phyloP scores from a whole-genome alignment of 106 monocot genomes.

The Acorus calamus region DNA sequence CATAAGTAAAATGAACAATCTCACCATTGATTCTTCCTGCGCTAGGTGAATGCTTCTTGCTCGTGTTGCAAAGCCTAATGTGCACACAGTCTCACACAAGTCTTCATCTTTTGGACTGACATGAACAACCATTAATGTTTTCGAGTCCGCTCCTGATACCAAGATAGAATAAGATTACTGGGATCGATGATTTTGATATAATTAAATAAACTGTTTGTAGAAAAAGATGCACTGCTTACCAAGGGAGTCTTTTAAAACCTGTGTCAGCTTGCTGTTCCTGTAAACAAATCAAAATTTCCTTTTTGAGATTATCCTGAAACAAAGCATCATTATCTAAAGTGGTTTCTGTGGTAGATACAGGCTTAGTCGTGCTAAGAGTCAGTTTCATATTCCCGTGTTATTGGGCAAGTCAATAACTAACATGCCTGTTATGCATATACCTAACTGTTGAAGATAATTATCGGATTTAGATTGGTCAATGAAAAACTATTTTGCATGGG shows the following conservation, averaged over 20 bases:
- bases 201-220: constrained; percentile 3
- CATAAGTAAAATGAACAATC: not conserved
- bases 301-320: too few relatives aligned
- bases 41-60: constrained; percentile 48
- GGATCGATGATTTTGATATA: not conserved
- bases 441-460: too few relatives aligned
- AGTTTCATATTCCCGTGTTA: too few relatives aligned
- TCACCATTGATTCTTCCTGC: constrained; percentile 41
- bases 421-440: too few relatives aligned
- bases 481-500: too few relatives aligned
- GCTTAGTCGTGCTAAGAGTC: too few relatives aligned
- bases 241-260: constrained; percentile 63
- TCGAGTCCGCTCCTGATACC: constrained; percentile 57
- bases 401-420: too few relatives aligned
- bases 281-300: too few relatives aligned
- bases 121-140: constrained; percentile 73
- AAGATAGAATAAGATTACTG: not conserved
- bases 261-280: constrained; percentile 88
- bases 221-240: constrained; percentile 25
- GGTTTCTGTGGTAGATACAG: too few relatives aligned
- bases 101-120: constrained; percentile 64
- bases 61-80: constrained; percentile 56
- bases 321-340: too few relatives aligned
- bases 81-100: constrained; percentile 56
- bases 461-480: too few relatives aligned